A percentile compares a stretch with the other conserved stretches of the same genome.
phyloP scores from a whole-genome alignment of 345 rosid species.

The Clarkia xantiana region DNA sequence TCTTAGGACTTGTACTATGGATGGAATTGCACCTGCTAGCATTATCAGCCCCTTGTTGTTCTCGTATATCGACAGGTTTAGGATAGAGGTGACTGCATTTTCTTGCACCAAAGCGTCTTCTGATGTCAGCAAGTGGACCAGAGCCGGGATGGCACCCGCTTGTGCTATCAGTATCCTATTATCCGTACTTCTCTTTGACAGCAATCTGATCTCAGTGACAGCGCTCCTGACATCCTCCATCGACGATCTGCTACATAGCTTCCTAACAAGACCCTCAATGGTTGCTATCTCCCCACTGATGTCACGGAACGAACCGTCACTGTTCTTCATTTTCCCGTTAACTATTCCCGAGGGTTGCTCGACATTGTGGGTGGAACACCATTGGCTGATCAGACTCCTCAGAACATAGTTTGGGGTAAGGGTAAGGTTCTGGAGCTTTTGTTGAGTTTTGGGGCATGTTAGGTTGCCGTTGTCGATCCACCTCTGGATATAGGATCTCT shows the following conservation, averaged over 20 bases:
- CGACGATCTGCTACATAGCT: constrained; percentile 37
- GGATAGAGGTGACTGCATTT: constrained; percentile 76
- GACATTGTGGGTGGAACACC: constrained; percentile 62
- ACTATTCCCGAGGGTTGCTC: constrained; percentile 52
- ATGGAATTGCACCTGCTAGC: constrained; percentile 79
- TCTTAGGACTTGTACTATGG: constrained; percentile 70
- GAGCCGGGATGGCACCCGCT: constrained; percentile 75
- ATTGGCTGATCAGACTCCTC: constrained; percentile 68
- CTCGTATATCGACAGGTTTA: constrained; percentile 81
- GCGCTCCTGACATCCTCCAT: constrained; percentile 47
- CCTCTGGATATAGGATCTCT: constrained; percentile 84
- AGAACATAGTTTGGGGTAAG: constrained; percentile 84
- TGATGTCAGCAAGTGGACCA: constrained; percentile 47
- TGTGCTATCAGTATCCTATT: constrained; percentile 72
- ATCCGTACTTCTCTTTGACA: constrained; percentile 77
- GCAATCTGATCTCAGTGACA: constrained; percentile 55
- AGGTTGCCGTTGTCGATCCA: constrained; percentile 86
- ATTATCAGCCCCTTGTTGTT: constrained; percentile 63
- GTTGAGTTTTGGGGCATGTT: constrained; percentile 93
- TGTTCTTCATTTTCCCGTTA: constrained; percentile 46
- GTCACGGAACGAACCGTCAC: constrained; percentile 55
- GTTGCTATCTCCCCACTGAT: constrained; percentile 50
- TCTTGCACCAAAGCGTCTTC: constrained; percentile 51
- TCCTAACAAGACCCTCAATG: constrained; percentile 50
- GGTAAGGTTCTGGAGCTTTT: constrained; percentile 63